Evolutionary conservation across 2,329 filamentous ascomycete genomes (phyloP).

Genomic region (Phyllosticta citrichinensis): DNA sequence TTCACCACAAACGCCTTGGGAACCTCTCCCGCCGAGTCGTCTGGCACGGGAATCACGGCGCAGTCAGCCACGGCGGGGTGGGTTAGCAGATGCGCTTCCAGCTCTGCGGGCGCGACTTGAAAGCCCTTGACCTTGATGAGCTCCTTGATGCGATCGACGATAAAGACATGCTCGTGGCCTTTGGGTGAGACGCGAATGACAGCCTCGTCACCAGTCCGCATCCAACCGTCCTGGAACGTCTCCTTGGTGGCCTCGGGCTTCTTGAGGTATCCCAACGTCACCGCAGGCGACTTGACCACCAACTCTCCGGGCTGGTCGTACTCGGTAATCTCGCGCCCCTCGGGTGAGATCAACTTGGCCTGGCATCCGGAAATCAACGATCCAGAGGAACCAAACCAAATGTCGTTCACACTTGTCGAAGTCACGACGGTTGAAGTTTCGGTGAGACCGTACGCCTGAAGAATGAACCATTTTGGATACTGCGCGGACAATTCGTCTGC

Average conservation of each 20-base stretch:
- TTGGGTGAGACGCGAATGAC: conserved; percentile 51
- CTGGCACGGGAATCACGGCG: conserved; percentile 65
- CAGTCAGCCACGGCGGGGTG: conserved; percentile 69
- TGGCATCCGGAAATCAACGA: conserved; percentile 55
- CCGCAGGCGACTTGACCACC: conserved; percentile 63
- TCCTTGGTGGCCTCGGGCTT: conserved; percentile 75
- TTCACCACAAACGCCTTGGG: conserved; percentile 57
- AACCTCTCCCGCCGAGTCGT: conserved; percentile 50
- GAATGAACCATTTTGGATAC: conserved; percentile 55
- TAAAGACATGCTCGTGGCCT: conserved; percentile 71
- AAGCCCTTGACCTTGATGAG: conserved; percentile 72
- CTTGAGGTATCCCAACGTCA: conserved; percentile 76
- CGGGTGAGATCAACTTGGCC: conserved; percentile 55
- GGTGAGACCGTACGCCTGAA: conserved; percentile 70
- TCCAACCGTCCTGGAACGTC: conserved; percentile 68
- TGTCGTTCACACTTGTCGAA: conserved; percentile 50
- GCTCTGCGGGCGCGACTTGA: conserved; percentile 75
- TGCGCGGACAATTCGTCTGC: conserved; percentile 51
- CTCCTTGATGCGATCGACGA: conserved; percentile 74
- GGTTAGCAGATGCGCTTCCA: conserved; percentile 68
- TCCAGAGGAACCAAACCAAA: conserved; percentile 63
- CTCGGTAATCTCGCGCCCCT: conserved; percentile 59
- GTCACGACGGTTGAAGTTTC: conserved; percentile 65
- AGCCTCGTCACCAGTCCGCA: conserved; percentile 79
- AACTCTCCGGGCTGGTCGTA: conserved; percentile 74